phyloP scores from a whole-genome alignment of 805 yeast genomes.

The Dipodascopsis tothii region DNA sequence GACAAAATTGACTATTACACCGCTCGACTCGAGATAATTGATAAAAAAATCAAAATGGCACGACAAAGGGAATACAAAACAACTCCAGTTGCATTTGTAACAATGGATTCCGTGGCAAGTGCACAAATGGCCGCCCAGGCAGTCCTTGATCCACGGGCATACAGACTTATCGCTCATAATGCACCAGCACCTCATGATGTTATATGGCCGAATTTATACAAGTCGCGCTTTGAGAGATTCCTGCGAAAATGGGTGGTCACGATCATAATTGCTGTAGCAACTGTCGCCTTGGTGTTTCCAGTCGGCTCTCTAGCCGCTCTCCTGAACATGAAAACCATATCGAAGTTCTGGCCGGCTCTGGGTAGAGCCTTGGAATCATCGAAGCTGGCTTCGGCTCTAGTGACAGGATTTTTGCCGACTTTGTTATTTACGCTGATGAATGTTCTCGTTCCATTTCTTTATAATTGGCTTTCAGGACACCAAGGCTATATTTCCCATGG shows the following conservation, averaged over 20 bases:
- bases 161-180: slow-evolving; percentile 66
- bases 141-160: slow-evolving; percentile 80
- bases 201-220: slow-evolving; percentile 82
- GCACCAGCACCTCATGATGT: slow-evolving; percentile 97
- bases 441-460: slow-evolving; percentile 73
- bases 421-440: slow-evolving; percentile 82
- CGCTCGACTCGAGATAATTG: slow-evolving; percentile 58
- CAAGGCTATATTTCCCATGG: slow-evolving; percentile 91
- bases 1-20: slow-evolving; percentile 79
- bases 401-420: slow-evolving; percentile 86
- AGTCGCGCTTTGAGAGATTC: slow-evolving; percentile 66
- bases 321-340: slow-evolving; percentile 68
- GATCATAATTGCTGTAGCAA: slow-evolving; percentile 54
- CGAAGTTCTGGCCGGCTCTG: slow-evolving; percentile 72
- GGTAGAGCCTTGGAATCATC: slow-evolving; percentile 59
- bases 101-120: slow-evolving; percentile 89
- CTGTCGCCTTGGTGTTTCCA: slow-evolving; percentile 71
- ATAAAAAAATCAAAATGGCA: slow-evolving; percentile 58
- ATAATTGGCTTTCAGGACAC: slow-evolving; percentile 68
- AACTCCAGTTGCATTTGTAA: slow-evolving; percentile 85
- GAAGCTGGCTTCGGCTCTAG: slow-evolving; percentile 66
- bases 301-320: slow-evolving; percentile 79
- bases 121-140: slow-evolving; percentile 98
- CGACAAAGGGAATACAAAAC: slow-evolving; percentile 66
- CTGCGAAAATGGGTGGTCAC: slow-evolving; percentile 59